Conservation (phyloP, 2,329 filamentous ascomycete genomes). For the Pleoardoris graminearum region DNA sequence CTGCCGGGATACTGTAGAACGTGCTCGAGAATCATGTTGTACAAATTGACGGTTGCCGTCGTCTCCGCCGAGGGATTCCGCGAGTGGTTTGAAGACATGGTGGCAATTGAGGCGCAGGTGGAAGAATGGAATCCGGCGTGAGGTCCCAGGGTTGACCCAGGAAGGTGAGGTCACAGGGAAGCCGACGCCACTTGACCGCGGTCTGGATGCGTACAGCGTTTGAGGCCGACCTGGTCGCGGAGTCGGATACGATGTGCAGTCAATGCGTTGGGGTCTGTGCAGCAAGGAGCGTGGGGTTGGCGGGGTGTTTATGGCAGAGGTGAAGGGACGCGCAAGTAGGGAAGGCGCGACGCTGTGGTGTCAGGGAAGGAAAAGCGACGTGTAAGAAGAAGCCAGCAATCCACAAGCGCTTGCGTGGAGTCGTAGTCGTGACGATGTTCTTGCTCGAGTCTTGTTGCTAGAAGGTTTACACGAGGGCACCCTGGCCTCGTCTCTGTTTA, state of each 20-base stretch:
- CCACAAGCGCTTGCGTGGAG: too few relatives aligned
- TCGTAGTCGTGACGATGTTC: slow-evolving; percentile 5
- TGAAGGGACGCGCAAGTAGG: slow-evolving; percentile 13
- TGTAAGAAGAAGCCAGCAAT: slow-evolving; percentile 9
- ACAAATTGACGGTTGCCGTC: slow-evolving; percentile 35
- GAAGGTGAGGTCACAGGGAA: neutral
- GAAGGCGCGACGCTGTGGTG: slow-evolving; percentile 11
- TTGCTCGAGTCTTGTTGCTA: slow-evolving; percentile 11
- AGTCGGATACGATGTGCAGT: neutral
- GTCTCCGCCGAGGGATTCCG: slow-evolving; percentile 45
- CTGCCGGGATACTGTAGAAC: slow-evolving; percentile 63
- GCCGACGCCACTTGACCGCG: neutral
- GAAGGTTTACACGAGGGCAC: slow-evolving; percentile 19
- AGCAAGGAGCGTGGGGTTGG: slow-evolving; percentile 9
- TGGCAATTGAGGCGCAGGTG: slow-evolving; percentile 1
- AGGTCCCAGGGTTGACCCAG: slow-evolving; percentile 3
- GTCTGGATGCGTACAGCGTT: neutral
- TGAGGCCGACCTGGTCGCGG: neutral
- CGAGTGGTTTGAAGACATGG: slow-evolving; percentile 43
- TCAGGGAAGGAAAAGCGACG: slow-evolving; percentile 4
- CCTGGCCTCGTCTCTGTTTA: slow-evolving; percentile 19
- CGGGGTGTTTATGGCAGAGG: slow-evolving; percentile 3
- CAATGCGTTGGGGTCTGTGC: slow-evolving; percentile 6
- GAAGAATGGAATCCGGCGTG: neutral
- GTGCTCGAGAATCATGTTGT: slow-evolving; percentile 45